Conservation (phyloP, 2,329 filamentous ascomycete genomes). For the Mollisia scopiformis region DNA sequence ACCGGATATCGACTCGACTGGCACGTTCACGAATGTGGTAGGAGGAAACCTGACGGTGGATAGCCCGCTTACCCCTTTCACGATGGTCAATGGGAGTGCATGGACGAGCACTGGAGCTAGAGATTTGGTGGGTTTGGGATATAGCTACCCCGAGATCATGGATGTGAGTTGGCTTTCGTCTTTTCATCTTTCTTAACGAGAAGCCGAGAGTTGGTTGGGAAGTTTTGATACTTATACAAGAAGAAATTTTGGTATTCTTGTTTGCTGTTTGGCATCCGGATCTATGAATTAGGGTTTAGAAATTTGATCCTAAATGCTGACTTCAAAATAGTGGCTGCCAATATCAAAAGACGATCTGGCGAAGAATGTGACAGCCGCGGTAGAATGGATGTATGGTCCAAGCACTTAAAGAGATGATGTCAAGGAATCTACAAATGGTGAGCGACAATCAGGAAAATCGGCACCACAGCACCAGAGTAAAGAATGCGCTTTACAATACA, state of each 20-base stretch:
- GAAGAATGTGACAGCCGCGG: neutral
- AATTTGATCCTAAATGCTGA: neutral
- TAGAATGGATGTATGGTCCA: neutral
- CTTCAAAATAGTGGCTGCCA: neutral
- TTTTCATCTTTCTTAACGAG: neutral
- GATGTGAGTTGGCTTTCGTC: neutral
- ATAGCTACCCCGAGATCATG: neutral
- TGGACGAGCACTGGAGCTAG: neutral
- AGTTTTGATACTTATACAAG: neutral
- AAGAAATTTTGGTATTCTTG: neutral
- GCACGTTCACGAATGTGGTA: conserved; percentile 36
- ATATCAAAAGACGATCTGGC: neutral
- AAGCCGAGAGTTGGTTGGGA: neutral
- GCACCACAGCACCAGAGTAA: no score
- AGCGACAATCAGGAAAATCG: no score
- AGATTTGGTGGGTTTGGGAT: neutral
- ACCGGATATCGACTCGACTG: conserved; percentile 33
- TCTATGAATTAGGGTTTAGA: no score
- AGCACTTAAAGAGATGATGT: no score
- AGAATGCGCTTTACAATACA: no score
- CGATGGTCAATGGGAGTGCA: conserved; percentile 2
- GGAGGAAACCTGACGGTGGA: conserved; percentile 33
- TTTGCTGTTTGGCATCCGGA: neutral
- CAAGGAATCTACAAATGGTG: no score
- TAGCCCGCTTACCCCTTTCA: conserved; percentile 30